These are phyloP conservation scores for Ceratocystis colombiana DNA, from an alignment of 2,329 filamentous ascomycete genomes.

Conservation along the genomic window DNA sequence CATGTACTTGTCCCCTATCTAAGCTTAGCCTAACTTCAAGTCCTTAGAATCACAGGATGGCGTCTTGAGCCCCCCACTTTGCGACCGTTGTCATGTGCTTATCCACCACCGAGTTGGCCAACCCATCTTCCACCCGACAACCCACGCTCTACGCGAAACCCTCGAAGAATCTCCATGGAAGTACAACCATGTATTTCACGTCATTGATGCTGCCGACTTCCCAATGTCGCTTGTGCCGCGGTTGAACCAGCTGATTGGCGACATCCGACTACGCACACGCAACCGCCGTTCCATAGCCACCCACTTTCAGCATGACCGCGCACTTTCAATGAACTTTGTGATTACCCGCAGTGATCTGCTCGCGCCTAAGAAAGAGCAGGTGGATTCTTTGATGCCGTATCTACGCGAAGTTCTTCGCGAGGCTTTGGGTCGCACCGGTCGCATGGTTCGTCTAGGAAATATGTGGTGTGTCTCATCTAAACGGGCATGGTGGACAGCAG, in stretches of 20 bases:
- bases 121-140: slow-evolving; percentile 68
- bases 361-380: slow-evolving; percentile 70
- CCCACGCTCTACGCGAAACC: slow-evolving; percentile 71
- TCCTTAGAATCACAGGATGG: slow-evolving; percentile 17
- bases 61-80: slow-evolving; percentile 49
- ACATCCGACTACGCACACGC: slow-evolving; percentile 63
- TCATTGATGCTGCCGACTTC: slow-evolving; percentile 92
- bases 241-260: slow-evolving; percentile 57
- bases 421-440: slow-evolving; percentile 57
- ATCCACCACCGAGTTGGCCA: slow-evolving; percentile 60
- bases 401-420: slow-evolving; percentile 66
- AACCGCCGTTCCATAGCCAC: slow-evolving; percentile 65
- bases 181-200: slow-evolving; percentile 89
- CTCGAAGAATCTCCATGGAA: slow-evolving; percentile 81
- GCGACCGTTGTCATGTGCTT: slow-evolving; percentile 78
- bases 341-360: slow-evolving; percentile 82
- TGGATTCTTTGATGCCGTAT: slow-evolving; percentile 79
- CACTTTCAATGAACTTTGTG: slow-evolving; percentile 77
- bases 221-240: slow-evolving; percentile 82
- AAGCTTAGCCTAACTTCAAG: not conserved
- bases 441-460: slow-evolving; percentile 74
- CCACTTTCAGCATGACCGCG: slow-evolving; percentile 56
- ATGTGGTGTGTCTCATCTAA: slow-evolving; percentile 77
- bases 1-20: not conserved
- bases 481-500: slow-evolving; percentile 80